Evolutionary conservation across 306 rosid species (phyloP), one percentile per base, ranked within the genome.

Genomic region (Dicorynia guianensis): DNA sequence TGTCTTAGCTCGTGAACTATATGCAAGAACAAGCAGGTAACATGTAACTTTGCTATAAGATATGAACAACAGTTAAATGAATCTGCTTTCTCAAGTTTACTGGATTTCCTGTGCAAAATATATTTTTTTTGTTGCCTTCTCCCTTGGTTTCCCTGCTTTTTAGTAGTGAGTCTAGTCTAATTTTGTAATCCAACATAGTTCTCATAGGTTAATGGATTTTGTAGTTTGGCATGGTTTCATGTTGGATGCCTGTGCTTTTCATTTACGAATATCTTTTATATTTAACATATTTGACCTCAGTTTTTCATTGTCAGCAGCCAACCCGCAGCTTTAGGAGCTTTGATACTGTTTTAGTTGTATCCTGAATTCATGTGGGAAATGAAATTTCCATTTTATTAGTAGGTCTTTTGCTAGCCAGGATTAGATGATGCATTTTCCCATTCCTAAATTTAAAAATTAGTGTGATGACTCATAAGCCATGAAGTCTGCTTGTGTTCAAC

Each of bases 11-110:
- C 46, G 25, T 42, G 76, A 80, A 59, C 55, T 80, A 47, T 60
- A 49, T 67, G 76, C 63, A 11, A 68, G 68, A 74, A 30, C 80
- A 54, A 74, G 42, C 19, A 43, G 84, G 72, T 74, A 60, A 72
- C 25, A 0, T 48, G 50, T 33, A 46, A 17, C 53, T 71, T 71
- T 39, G 30, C 7, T 52, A 15, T 36, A 47, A 47, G 9, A 7
- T 53, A 59, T 6, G 30, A 25, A 25, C 30, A 25, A 36, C 47
- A 34, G 46, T 70, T 20, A 71, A 54, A 12, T 17, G 54, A 47
- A 30, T 67, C 56, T 25, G 71, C 34, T 33, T 67, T 25, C 44
- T 49, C 19, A 12, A 42, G 7, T 13, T 66, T 66, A 66, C 20
- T 46, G 71, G 33, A 49, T 69, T 69, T 53, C 11, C 12, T 53